Evolutionary conservation across 139 green algal species (phyloP).

Genomic region (Volvox reticuliferus): DNA sequence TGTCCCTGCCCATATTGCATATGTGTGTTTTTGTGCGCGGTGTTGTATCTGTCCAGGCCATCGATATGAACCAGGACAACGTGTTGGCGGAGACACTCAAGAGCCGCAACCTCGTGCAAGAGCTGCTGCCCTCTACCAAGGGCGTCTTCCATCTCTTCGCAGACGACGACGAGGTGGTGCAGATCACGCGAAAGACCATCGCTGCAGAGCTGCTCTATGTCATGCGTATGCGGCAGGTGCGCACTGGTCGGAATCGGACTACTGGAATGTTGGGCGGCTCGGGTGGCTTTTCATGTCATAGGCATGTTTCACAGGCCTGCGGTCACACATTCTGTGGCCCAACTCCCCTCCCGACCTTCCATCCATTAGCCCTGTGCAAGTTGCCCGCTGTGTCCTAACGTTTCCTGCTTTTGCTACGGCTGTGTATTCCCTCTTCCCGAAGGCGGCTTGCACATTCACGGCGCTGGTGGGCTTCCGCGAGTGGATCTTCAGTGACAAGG

Average conservation of each 20-base stretch:
- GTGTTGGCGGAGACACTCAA: constrained; percentile 90
- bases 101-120: constrained; percentile 68
- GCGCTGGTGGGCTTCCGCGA: constrained; percentile 77
- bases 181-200: constrained; percentile 39
- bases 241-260: neutral
- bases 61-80: constrained; percentile 83
- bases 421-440: neutral
- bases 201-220: constrained; percentile 39
- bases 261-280: too few relatives aligned
- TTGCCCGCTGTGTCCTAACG: too few relatives aligned
- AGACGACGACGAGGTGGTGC: constrained; percentile 55
- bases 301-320: constrained; percentile 1
- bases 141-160: constrained; percentile 45
- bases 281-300: neutral
- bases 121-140: constrained; percentile 57
- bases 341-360: neutral
- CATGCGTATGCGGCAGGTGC: constrained; percentile 34
- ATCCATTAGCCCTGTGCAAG: too few relatives aligned
- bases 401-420: too few relatives aligned
- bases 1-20: too few relatives aligned
- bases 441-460: constrained; percentile 36
- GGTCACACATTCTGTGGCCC: neutral
- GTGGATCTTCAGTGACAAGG: constrained; percentile 79
- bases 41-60: constrained; percentile 38
- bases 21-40: too few relatives aligned